phyloP scores from a whole-genome alignment of 2,329 filamentous ascomycete genomes.

The Chalaropsis thielavioides region DNA sequence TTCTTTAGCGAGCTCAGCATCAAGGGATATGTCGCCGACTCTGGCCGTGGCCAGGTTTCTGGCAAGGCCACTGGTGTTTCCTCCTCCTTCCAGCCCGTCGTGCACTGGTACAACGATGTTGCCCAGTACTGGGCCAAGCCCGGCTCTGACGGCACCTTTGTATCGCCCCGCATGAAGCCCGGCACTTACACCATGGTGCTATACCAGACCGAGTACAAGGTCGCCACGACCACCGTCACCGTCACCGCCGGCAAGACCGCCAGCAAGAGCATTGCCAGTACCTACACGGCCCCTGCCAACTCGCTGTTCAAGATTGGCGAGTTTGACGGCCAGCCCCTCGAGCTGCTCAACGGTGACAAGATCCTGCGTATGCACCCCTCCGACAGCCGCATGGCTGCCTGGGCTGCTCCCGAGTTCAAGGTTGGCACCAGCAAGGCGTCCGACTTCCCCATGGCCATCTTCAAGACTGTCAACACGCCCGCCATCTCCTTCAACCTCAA shows the following conservation, averaged over 20 bases:
- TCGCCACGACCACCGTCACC: constrained; percentile 34
- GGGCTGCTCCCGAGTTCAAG: constrained; percentile 46
- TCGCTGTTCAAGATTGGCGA: constrained; percentile 51
- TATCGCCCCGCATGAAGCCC: constrained; percentile 50
- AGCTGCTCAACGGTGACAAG: constrained; percentile 53
- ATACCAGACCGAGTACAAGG: constrained; percentile 44
- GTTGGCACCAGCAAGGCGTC: constrained; percentile 38
- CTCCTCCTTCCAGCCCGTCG: constrained; percentile 38
- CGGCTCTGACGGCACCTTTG: constrained; percentile 40
- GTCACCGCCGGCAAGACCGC: constrained; percentile 37
- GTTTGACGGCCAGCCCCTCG: constrained; percentile 49
- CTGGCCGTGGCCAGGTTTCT: constrained; percentile 42
- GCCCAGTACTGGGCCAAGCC: constrained; percentile 53
- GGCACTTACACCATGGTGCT: constrained; percentile 56
- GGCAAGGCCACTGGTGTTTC: constrained; percentile 46
- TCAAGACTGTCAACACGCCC: constrained; percentile 44
- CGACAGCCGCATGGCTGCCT: constrained; percentile 47
- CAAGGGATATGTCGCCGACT: constrained; percentile 41
- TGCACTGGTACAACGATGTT: constrained; percentile 50
- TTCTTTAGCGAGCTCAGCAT: constrained; percentile 47
- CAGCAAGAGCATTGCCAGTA: constrained; percentile 37
- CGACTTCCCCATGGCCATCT: constrained; percentile 52
- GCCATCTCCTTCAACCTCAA: constrained; percentile 44
- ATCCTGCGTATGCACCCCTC: constrained; percentile 55
- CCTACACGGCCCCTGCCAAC: constrained; percentile 31